phyloP scores from a whole-genome alignment of 164 flowering plant genomes.

The Magnolia sinica region DNA sequence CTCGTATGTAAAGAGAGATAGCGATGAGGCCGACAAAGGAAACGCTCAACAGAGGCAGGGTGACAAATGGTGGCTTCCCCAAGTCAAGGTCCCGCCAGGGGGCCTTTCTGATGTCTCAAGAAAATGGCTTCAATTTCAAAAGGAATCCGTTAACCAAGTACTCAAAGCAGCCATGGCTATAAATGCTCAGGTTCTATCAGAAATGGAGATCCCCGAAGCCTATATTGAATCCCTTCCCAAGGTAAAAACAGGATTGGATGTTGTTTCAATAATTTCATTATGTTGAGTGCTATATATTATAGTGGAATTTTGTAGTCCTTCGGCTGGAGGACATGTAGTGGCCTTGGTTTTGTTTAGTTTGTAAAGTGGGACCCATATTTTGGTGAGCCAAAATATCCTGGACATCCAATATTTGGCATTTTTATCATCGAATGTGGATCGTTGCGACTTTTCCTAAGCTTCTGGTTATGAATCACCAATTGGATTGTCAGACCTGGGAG shows the following conservation, averaged over 20 bases:
- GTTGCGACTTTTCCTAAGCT: too few species aligned
- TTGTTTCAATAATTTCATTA: background rate
- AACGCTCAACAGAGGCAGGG: constrained; percentile 31
- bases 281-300: background rate
- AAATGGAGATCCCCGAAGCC: constrained; percentile 82
- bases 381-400: background rate
- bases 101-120: constrained; percentile 63
- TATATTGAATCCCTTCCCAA: constrained; percentile 92
- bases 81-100: constrained; percentile 53
- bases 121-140: constrained; percentile 69
- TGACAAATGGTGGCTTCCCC: constrained; percentile 93
- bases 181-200: constrained; percentile 77
- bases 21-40: constrained; percentile 41
- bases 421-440: too few species aligned
- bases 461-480: too few species aligned
- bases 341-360: too few species aligned
- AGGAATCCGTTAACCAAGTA: constrained; percentile 84
- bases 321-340: too few species aligned
- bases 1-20: constrained; percentile 58
- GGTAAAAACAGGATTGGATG: constrained; percentile 36
- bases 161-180: constrained; percentile 95
- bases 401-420: too few species aligned
- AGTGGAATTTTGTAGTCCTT: background rate
- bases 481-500: too few species aligned
- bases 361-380: background rate